These are phyloP conservation scores for Lobulomyces angularis DNA, from an alignment of 192 early-diverging fungal genomes.

Conservation along the genomic window DNA sequence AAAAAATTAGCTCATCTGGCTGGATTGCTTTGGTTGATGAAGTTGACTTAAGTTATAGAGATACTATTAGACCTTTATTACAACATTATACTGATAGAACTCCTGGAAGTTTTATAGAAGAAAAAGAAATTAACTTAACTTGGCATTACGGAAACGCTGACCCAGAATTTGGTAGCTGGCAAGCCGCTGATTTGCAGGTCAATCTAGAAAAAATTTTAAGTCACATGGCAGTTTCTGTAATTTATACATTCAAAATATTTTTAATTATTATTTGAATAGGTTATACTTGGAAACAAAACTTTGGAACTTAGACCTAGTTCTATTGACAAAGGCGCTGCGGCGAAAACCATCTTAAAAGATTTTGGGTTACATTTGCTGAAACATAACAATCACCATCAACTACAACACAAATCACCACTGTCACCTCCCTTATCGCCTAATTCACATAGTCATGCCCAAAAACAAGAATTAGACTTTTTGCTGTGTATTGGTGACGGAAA, in stretches of 20 bases:
- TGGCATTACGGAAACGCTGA: conserved; percentile 97
- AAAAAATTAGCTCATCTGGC: too few species aligned
- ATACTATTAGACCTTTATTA: conserved; percentile 86
- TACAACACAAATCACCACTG: not conserved
- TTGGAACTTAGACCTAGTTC: conserved; percentile 86
- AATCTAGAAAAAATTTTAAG: conserved; percentile 91
- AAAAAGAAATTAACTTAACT: conserved; percentile 96
- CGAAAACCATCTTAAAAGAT: conserved; percentile 76
- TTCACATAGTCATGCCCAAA: conserved; percentile 1
- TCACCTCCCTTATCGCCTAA: not conserved
- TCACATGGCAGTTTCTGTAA: conserved; percentile 79
- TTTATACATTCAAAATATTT: conserved; percentile 4
- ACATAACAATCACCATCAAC: not conserved
- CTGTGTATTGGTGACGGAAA: conserved; percentile 89
- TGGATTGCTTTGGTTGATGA: conserved; percentile 87
- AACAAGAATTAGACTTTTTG: conserved; percentile 46
- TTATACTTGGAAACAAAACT: conserved; percentile 92
- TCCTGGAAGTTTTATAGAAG: conserved; percentile 93
- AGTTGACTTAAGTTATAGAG: conserved; percentile 81
- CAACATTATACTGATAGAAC: conserved; percentile 96
- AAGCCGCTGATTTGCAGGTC: conserved; percentile 92
- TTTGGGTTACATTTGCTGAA: conserved; percentile 18
- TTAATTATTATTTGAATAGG: conserved; percentile 24
- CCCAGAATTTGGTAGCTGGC: conserved; percentile 88
- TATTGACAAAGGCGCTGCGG: conserved; percentile 85